Evolutionary conservation across 176 grass and related monocot species (phyloP).

Genomic region (Bothriochloa decipiens): DNA sequence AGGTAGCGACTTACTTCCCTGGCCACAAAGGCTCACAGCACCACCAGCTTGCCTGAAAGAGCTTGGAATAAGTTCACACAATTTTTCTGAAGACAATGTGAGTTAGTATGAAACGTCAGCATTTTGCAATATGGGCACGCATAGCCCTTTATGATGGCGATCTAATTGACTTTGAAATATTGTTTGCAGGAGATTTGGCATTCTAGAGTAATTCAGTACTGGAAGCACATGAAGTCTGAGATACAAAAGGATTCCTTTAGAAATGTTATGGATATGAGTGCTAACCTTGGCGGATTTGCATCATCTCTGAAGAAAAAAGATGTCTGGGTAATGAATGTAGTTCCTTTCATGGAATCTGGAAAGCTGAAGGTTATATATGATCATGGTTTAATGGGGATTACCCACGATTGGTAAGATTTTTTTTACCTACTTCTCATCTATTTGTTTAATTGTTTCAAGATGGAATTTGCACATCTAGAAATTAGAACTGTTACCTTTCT

Average conservation of each 20-base stretch:
- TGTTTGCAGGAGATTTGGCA: conserved; percentile 65
- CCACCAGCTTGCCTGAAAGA: conserved; percentile 69
- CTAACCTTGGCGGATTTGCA: conserved; percentile 83
- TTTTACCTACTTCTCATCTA: background rate
- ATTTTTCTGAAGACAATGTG: conserved; percentile 65
- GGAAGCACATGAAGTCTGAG: conserved; percentile 72
- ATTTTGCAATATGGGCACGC: background rate
- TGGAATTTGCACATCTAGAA: conserved; percentile 17
- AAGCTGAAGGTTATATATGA: conserved; percentile 86
- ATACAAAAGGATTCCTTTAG: conserved; percentile 64
- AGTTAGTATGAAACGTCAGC: background rate
- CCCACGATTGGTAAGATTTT: conserved; percentile 65
- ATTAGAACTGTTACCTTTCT: conserved; percentile 6
- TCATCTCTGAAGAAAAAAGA: conserved; percentile 63
- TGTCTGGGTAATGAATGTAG: conserved; percentile 88
- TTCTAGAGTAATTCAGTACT: conserved; percentile 67
- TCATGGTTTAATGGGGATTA: conserved; percentile 73
- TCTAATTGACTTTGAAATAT: conserved; percentile 32
- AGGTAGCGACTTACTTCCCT: conserved; percentile 62
- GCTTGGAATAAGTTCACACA: conserved; percentile 54
- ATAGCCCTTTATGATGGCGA: background rate
- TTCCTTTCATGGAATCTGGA: conserved; percentile 56
- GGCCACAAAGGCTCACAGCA: conserved; percentile 74
- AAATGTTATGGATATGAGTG: conserved; percentile 84
- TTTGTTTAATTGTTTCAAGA: conserved; percentile 33